Evolutionary conservation across 2,329 filamentous ascomycete species (phyloP).

Genomic region (Fusarium abutilonis): DNA sequence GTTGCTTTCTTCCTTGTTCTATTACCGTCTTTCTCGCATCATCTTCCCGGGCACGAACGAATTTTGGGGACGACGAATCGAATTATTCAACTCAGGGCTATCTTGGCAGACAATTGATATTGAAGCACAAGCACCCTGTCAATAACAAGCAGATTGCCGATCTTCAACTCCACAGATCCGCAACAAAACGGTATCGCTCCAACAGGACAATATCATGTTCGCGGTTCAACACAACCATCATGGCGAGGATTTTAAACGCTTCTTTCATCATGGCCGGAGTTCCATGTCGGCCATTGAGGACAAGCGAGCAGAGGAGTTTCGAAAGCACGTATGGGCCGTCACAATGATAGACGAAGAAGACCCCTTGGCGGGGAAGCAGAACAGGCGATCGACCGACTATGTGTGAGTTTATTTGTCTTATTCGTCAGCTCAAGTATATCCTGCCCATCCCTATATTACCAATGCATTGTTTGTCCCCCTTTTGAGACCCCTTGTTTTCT

Average conservation of each 20-base stretch:
- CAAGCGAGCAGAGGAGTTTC: conserved; percentile 43
- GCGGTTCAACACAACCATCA: conserved; percentile 44
- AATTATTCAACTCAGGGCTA: conserved; percentile 4
- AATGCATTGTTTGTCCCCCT: conserved; percentile 3
- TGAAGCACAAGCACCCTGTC: conserved; percentile 16
- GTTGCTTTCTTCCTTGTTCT: conserved; percentile 28
- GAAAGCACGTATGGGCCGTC: conserved; percentile 42
- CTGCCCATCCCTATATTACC: conserved; percentile 10
- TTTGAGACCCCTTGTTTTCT: conserved; percentile 9
- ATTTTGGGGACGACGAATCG: neutral
- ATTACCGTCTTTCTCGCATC: conserved; percentile 16
- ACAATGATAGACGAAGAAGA: conserved; percentile 46
- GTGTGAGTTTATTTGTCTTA: conserved; percentile 33
- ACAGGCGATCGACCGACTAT: conserved; percentile 35
- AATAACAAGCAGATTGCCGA: conserved; percentile 8
- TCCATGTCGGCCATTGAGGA: conserved; percentile 45
- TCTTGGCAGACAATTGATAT: conserved; percentile 1
- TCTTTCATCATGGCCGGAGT: conserved; percentile 43
- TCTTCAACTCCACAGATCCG: conserved; percentile 25
- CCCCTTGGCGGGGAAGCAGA: conserved; percentile 26
- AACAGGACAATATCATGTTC: conserved; percentile 33
- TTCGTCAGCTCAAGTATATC: conserved; percentile 13
- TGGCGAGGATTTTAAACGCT: conserved; percentile 42
- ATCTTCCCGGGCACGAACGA: conserved; percentile 8
- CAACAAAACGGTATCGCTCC: neutral